Percentiles rank a stretch among this genome's conserved stretches.
phyloP scores from a whole-genome alignment of 2,329 filamentous ascomycete genomes.

The Nakataea oryzae region DNA sequence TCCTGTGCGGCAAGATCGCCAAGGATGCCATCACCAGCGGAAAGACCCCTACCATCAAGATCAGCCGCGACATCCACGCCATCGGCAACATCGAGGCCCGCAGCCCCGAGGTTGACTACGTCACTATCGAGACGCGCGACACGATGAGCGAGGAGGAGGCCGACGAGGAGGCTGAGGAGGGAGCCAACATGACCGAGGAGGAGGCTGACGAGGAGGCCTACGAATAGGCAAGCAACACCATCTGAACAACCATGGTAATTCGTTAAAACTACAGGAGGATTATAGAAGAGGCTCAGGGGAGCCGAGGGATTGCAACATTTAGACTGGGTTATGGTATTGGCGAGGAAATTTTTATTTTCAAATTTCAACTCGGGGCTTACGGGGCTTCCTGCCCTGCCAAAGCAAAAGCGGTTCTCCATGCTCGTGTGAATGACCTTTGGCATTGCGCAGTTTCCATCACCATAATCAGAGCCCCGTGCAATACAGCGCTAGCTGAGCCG shows the following conservation, averaged over 20 bases:
- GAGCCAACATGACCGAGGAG: background rate
- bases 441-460: constrained; percentile 38
- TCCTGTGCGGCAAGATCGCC: background rate
- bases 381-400: too few species aligned
- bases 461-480: too few species aligned
- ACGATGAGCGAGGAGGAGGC: background rate
- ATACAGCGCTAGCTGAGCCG: too few species aligned
- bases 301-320: background rate
- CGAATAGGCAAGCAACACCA: background rate
- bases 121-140: background rate
- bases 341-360: too few species aligned
- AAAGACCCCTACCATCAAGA: too few species aligned
- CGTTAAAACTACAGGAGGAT: background rate
- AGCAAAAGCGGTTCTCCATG: too few species aligned
- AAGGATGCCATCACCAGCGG: too few species aligned
- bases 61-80: background rate
- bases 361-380: too few species aligned
- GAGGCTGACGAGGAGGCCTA: background rate
- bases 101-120: background rate
- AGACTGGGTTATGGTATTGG: too few species aligned
- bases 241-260: background rate
- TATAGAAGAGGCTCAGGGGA: background rate
- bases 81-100: background rate
- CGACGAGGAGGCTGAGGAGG: background rate
- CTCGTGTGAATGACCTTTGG: too few species aligned